Evolutionary conservation across 1,284 basidiomycete genomes (phyloP), one percentile per base, ranked within the genome.

Genomic region (Malassezia furfur): DNA sequence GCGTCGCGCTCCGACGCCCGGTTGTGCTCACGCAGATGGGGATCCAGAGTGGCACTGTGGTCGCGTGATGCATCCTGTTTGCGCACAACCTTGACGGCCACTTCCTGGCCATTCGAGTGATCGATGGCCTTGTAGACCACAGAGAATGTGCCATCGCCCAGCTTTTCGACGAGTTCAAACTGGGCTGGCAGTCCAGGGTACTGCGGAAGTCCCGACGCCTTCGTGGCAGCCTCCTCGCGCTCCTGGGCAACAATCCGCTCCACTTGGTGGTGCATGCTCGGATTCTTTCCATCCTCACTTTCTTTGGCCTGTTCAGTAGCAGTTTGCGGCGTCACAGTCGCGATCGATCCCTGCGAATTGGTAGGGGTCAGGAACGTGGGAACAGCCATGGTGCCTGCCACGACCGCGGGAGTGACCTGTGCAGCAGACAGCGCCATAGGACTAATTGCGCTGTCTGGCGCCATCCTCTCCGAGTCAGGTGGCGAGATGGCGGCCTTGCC

Each of bases 41-140:
- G 69, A 57, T 72, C 65, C 52, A 70, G 60, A 41, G 62, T 62
- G 55, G 57, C 60, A 3, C 7, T 25, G 22, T 14, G 19, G 31
- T 51, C 36, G 14, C 34, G 53, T 50, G 41, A 96, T 57, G 96
- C 80, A 73, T 98, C 94, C 72, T 84, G 93, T 77, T 98, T 98
- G 70, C 94, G 86, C 49, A 98, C 94, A 49, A 93, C 87, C 78
- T 96, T 96, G 80, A 96, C 88, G 62, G 94, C 94, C 34, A 94
- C 88, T 76, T 87, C 87, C 73, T 84, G 80, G 17, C 85, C 84
- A 15, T 85, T 85, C 51, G 81, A 78, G 53, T 83, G 78, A 76
- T 96, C 87, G 51, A 87, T 70, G 2, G 91, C 94, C 76, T 89
- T 90, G 82, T 94, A 98, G 3, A 99, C 94, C 72, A 96, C 90